Conservation (phyloP, 768 basidiomycete species). For the Suillus brevipes region DNA sequence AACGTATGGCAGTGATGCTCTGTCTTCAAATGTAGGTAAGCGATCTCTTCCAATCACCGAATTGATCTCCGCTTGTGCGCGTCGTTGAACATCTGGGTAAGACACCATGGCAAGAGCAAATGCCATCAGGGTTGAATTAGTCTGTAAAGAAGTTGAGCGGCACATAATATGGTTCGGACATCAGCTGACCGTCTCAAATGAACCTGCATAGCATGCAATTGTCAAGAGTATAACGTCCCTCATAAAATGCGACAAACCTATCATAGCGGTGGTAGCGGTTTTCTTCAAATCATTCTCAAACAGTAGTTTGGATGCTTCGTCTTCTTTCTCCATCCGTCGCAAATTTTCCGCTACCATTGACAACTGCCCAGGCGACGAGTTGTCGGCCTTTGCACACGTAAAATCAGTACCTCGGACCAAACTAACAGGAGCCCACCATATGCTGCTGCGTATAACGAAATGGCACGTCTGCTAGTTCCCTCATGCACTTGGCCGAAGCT, state of each 20-base stretch:
- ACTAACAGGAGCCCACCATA: slow-evolving; percentile 6
- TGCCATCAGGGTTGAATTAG: slow-evolving; percentile 11
- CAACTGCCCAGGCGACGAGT: background rate
- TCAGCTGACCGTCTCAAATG: slow-evolving; percentile 20
- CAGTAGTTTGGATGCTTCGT: slow-evolving; percentile 2
- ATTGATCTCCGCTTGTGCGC: slow-evolving; percentile 20
- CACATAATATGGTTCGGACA: background rate
- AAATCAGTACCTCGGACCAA: background rate
- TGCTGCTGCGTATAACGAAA: slow-evolving; percentile 8
- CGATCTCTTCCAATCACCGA: slow-evolving; percentile 2
- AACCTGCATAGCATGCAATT: slow-evolving; percentile 11
- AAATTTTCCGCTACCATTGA: slow-evolving; percentile 17
- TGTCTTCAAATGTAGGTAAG: background rate
- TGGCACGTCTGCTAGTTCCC: slow-evolving; percentile 1
- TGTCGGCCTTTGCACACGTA: background rate
- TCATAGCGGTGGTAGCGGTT: slow-evolving; percentile 14
- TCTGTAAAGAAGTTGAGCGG: slow-evolving; percentile 7
- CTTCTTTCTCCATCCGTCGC: slow-evolving; percentile 17
- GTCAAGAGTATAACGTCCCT: background rate
- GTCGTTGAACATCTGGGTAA: slow-evolving; percentile 14
- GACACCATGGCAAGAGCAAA: slow-evolving; percentile 9
- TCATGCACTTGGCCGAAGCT: background rate
- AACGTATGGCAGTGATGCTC: slow-evolving; percentile 1
- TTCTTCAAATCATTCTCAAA: slow-evolving; percentile 13
- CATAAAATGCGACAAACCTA: slow-evolving; percentile 11